These are phyloP conservation scores for Carex myosuroides DNA, from an alignment of 176 grass and related monocot species.

Conservation along the genomic window DNA sequence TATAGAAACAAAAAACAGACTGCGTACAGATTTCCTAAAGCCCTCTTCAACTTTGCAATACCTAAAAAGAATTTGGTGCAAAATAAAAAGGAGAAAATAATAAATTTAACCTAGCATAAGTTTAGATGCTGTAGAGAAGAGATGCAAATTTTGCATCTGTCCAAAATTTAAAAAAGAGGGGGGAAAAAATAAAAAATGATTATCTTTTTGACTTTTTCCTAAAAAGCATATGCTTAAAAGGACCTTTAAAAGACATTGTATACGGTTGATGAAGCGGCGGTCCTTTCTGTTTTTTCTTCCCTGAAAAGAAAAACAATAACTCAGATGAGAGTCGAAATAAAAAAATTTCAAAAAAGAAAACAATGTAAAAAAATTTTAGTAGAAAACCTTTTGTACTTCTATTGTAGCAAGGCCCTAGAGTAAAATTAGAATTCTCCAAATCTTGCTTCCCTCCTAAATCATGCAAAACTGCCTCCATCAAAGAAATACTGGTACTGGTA, in stretches of 20 bases:
- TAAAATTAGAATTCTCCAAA: neutral
- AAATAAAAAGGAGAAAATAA: neutral
- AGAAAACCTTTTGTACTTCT: neutral
- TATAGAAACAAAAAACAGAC: neutral
- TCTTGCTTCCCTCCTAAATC: conserved; percentile 15
- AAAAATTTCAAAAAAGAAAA: too few relatives aligned
- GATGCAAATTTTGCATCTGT: neutral
- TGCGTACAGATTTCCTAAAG: neutral
- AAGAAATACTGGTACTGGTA: conserved; percentile 4
- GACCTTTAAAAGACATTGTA: conserved; percentile 51
- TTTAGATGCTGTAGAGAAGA: neutral
- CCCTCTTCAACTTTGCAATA: neutral
- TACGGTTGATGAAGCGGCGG: conserved; percentile 12
- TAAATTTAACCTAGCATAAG: neutral
- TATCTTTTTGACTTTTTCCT: conserved; percentile 45
- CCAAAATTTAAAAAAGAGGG: neutral
- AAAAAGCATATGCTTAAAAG: conserved; percentile 47
- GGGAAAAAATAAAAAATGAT: conserved; percentile 15
- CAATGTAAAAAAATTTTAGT: neutral
- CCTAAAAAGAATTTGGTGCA: neutral
- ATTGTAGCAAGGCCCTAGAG: neutral
- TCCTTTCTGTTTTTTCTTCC: conserved; percentile 38
- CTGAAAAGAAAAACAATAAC: conserved; percentile 35
- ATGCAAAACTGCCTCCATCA: conserved; percentile 5
- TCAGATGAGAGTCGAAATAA: neutral